Evolutionary conservation across 257 asterid species (phyloP), one percentile per base, ranked within the genome.

Genomic region (Nyctanthes arbortristis): DNA sequence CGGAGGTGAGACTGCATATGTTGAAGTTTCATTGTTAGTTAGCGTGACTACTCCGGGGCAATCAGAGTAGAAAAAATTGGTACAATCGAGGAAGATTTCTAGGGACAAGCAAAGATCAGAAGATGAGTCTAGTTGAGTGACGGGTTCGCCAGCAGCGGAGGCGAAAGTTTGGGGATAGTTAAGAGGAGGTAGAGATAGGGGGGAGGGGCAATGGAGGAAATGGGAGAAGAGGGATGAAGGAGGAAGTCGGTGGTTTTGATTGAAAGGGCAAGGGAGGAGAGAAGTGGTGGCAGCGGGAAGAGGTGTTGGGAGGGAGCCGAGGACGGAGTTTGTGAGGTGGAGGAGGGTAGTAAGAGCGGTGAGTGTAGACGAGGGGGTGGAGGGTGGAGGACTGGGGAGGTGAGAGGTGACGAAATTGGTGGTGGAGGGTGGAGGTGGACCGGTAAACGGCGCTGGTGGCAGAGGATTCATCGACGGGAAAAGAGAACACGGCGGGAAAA

Each of bases 31-130:
- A 20, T 28, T 40, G 37, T 57, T 39, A 13, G 68, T 52, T 33
- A 82, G 70, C 10, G 82, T 80, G 43, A 90, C 97, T 2, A 88
- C 88, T 33, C 84, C 91, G n/a, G 98, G 97, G 39, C 95, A 90
- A 68, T 79, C 64, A 8, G 65, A 77, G 81, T 93, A 90, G 45
- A 83, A 90, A 74, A 84, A 82, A 70, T 69, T 75, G 72, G 70
- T 73, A 34, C 74, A 68, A 65, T 76, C 68, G 28, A 54, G 32
- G 68, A 73, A 81, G 33, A 62, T 43, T 29, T 85, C 83, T 33
- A 89, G 93, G 37, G 96, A 82, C 68, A 89, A 73, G 55, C 82
- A 68, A 68, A 85, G 80, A 25, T 73, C 78, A 66, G 82, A 59
- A 66, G 83, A 74, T 45, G 76, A 65, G 60, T 66, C 28, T 59